Base-by-base conservation (phyloP, 805 yeast species). In the Candida coquimbonensis region DNA sequence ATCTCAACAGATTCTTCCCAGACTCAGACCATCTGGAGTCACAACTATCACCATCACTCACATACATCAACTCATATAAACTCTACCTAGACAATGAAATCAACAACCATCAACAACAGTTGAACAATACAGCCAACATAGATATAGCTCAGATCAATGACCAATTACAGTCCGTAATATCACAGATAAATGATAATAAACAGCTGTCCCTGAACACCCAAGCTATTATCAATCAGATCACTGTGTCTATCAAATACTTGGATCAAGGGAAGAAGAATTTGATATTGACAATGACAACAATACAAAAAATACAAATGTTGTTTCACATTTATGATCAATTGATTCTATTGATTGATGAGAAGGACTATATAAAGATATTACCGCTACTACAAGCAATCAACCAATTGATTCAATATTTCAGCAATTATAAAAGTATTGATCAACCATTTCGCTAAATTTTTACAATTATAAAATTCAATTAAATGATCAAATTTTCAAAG, bases 251-350 rank as follows among this genome's bases (percentile, higher is more conserved):
- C 49, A 84, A 87, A 53, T 67, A 73, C 21, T 70, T 93, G 48
- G 98, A 93, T 63, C 78, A 77, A 42, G 81, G 90, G 33, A 93
- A 93, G 68, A 79, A 78, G 59, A 93, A 93, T 62, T 68, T 93
- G 41, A 90, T 88, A 2, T 71, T 80, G 26, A 79, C 93, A 11
- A 87, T 93, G 86, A 87, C 95, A 1, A 80, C 89, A 35, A 70
- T 91, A 53, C 87, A 91, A 56, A 75, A 96, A 50, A 69, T 93
- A 35, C 95, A 89, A 58, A 90, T 90, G 87, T 70, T 93, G 42
- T 74, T 86, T 7, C 80, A 78, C 19, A 90, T 95, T 3, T 81
- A 80, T 60, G 80, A 80, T 38, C 77, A 78, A 50, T 70, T 88
- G 39, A 72, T 71, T 16, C 57, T 64, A 7, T 67, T 77, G 42